Evolutionary conservation across 2,329 filamentous ascomycete species (phyloP).

Genomic region (Colletotrichum sp.): DNA sequence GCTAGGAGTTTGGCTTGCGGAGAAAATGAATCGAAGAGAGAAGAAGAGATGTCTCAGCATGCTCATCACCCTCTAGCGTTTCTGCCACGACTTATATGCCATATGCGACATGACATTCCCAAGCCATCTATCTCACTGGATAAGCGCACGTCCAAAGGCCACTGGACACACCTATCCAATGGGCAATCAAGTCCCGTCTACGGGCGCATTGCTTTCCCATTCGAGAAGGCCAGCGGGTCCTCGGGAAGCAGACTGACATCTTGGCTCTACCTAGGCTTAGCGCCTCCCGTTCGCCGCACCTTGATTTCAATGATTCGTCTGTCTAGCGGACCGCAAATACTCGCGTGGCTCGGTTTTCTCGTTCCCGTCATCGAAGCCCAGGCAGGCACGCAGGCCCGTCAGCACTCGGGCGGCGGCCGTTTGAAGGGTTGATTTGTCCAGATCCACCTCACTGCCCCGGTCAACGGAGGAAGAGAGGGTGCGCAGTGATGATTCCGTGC

Average conservation of each 20-base stretch:
- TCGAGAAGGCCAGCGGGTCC: conserved; percentile 7
- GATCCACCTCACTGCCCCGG: not conserved
- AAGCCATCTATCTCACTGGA: not conserved
- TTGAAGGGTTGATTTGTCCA: not conserved
- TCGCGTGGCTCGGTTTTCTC: conserved; percentile 4
- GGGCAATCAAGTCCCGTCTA: not conserved
- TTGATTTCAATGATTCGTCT: not conserved
- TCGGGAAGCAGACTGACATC: not conserved
- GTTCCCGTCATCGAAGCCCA: not conserved
- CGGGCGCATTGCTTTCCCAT: conserved; percentile 10
- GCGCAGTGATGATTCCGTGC: not conserved
- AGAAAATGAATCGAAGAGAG: not conserved
- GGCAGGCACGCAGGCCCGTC: not conserved
- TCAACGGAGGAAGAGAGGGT: not conserved
- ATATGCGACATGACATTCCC: not conserved
- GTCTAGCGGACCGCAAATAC: not conserved
- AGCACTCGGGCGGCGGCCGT: not conserved
- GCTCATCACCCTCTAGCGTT: not conserved
- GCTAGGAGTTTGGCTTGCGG: not conserved
- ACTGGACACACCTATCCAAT: not conserved
- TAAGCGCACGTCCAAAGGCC: not conserved
- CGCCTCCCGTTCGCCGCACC: conserved; percentile 1
- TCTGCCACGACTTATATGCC: not conserved
- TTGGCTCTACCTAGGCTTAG: conserved; percentile 9
- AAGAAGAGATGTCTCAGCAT: not conserved